Conservation (phyloP, 169 alveolate species). For the Plasmodium berghei region DNA sequence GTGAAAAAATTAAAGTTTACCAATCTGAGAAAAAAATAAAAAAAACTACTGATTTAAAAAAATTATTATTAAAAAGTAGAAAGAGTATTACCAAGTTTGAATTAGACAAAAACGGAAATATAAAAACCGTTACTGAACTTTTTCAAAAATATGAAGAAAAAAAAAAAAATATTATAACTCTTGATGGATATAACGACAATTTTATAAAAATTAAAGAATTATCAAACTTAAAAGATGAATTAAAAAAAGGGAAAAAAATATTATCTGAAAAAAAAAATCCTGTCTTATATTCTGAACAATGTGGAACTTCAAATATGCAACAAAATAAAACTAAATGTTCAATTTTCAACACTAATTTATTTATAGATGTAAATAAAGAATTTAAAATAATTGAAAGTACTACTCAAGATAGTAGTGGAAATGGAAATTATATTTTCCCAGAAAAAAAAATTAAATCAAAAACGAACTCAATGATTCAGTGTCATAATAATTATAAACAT, state of each 20-base stretch:
- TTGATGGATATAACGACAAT: conserved; percentile 43
- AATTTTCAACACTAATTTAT: too few relatives aligned
- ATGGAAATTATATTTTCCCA: too few relatives aligned
- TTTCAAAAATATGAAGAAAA: conserved; percentile 5
- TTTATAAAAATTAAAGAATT: neutral
- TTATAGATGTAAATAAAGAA: too few relatives aligned
- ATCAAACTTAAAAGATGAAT: neutral
- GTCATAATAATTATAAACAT: too few relatives aligned
- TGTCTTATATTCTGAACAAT: too few relatives aligned
- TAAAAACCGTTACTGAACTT: conserved; percentile 17
- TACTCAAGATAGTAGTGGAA: too few relatives aligned
- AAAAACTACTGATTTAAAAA: neutral
- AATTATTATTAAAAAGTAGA: conserved; percentile 5
- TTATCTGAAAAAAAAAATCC: too few relatives aligned
- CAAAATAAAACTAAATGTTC: too few relatives aligned
- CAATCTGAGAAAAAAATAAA: neutral
- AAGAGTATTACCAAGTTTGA: conserved; percentile 30
- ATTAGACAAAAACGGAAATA: conserved; percentile 10
- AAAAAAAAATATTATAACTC: neutral
- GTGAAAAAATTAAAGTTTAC: neutral
- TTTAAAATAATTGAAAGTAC: too few relatives aligned
- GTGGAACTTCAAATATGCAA: too few relatives aligned
- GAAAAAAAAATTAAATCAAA: too few relatives aligned
- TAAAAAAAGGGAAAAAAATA: neutral
- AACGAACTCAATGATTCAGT: too few relatives aligned